phyloP scores from a whole-genome alignment of 306 rosid genomes.

The Mimosa bimucronata region DNA sequence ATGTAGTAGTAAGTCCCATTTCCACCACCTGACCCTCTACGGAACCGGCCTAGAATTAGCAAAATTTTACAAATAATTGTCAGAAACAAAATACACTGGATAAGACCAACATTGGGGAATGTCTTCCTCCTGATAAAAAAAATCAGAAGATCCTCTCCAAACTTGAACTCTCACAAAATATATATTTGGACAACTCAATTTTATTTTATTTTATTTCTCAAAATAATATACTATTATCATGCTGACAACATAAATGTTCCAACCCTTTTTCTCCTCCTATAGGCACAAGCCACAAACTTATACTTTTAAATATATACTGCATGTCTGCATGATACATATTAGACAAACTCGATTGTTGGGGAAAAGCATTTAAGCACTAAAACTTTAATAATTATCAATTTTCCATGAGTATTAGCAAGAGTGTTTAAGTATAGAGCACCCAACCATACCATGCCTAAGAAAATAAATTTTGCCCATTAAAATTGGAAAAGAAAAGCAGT shows the following conservation, averaged over 20 bases:
- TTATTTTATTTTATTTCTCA: not conserved
- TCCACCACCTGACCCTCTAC: slow-evolving; percentile 96
- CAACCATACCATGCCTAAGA: slow-evolving; percentile 1
- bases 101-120: slow-evolving; percentile 8
- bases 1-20: slow-evolving; percentile 87
- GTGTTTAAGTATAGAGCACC: slow-evolving; percentile 6
- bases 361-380: slow-evolving; percentile 6
- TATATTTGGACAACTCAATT: not conserved
- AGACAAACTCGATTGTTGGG: not conserved
- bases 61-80: slow-evolving; percentile 22
- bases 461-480: slow-evolving; percentile 18
- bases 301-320: slow-evolving; percentile 5
- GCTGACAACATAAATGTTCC: slow-evolving; percentile 19
- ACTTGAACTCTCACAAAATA: not conserved
- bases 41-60: slow-evolving; percentile 76
- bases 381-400: not conserved
- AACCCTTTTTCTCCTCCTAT: slow-evolving; percentile 10
- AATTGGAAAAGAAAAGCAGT: slow-evolving; percentile 9
- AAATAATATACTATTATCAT: slow-evolving; percentile 11
- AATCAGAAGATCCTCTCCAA: not conserved
- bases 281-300: slow-evolving; percentile 17
- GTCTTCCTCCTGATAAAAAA: slow-evolving; percentile 1
- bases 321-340: not conserved
- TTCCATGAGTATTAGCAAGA: not conserved
- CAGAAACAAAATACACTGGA: slow-evolving; percentile 25